Evolutionary conservation across 805 yeast genomes (phyloP).

Genomic region (Candida xyloterini): DNA sequence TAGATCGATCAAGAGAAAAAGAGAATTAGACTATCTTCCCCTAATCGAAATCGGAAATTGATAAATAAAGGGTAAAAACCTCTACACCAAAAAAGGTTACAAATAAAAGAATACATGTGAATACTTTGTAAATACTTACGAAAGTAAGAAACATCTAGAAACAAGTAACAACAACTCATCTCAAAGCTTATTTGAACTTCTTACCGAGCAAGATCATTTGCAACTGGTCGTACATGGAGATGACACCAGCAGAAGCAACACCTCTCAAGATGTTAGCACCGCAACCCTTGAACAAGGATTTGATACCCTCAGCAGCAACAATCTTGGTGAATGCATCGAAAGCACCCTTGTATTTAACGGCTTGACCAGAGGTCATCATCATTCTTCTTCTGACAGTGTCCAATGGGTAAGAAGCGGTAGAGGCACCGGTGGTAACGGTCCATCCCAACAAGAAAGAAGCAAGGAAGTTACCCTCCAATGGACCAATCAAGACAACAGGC

Average conservation of each 20-base stretch:
- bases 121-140: constrained; percentile 12
- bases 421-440: constrained; percentile 98
- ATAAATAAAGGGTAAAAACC: constrained; percentile 1
- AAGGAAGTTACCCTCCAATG: constrained; percentile 89
- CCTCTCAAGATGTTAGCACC: constrained; percentile 99
- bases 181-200: constrained; percentile 66
- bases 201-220: constrained; percentile 94
- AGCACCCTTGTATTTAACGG: constrained; percentile 94
- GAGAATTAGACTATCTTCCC: background rate
- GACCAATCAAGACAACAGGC: constrained; percentile 92
- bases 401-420: constrained; percentile 98
- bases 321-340: constrained; percentile 88
- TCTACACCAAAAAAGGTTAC: background rate
- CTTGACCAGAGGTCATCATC: constrained; percentile 99
- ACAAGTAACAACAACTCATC: constrained; percentile 9
- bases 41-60: constrained; percentile 6
- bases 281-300: constrained; percentile 96
- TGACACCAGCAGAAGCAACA: constrained; percentile 99
- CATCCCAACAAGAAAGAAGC: constrained; percentile 97
- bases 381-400: constrained; percentile 99
- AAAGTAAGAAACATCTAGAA: constrained; percentile 12
- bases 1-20: background rate
- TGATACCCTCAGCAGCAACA: constrained; percentile 93
- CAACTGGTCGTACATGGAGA: constrained; percentile 95
- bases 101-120: constrained; percentile 7